These are phyloP conservation scores for Synchytrium microbalum DNA, from an alignment of 371 early-diverging fungal species.

Conservation along the genomic window DNA sequence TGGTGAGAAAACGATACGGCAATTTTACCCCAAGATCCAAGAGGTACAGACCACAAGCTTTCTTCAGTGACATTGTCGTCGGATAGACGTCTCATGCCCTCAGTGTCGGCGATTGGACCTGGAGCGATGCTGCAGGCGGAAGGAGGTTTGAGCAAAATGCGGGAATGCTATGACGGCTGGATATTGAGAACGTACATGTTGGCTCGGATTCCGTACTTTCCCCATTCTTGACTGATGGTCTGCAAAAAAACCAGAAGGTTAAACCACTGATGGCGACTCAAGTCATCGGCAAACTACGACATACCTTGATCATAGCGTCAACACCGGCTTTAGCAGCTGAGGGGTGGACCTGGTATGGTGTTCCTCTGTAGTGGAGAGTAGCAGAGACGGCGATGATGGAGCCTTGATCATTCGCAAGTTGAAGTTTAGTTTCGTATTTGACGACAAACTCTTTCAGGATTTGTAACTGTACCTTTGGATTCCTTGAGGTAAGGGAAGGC, in stretches of 20 bases:
- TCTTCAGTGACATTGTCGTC: neutral
- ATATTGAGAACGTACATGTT: slow-evolving; percentile 41
- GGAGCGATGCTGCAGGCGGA: neutral
- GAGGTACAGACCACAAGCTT: slow-evolving; percentile 6
- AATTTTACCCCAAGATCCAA: slow-evolving; percentile 10
- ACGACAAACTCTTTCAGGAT: no score
- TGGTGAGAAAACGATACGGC: neutral
- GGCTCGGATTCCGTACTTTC: slow-evolving; percentile 49
- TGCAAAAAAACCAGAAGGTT: slow-evolving; percentile 9
- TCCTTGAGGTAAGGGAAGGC: slow-evolving; percentile 61
- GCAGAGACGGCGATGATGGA: slow-evolving; percentile 63
- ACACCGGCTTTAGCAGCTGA: slow-evolving; percentile 50
- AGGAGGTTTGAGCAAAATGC: neutral
- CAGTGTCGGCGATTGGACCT: slow-evolving; percentile 44
- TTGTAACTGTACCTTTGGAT: slow-evolving; percentile 54
- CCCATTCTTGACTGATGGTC: slow-evolving; percentile 36
- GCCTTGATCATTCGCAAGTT: no score
- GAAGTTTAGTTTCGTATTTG: no score
- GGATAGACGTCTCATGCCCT: slow-evolving; percentile 35
- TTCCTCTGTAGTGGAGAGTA: slow-evolving; percentile 56
- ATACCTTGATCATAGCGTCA: slow-evolving; percentile 39
- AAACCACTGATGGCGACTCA: neutral
- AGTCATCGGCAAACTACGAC: slow-evolving; percentile 16
- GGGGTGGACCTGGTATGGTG: slow-evolving; percentile 50
- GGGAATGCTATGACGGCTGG: no score